Percentiles rank a stretch among this genome's conserved stretches.
Conservation (phyloP, 2,329 filamentous ascomycete species). For the Aphanocladium album region DNA sequence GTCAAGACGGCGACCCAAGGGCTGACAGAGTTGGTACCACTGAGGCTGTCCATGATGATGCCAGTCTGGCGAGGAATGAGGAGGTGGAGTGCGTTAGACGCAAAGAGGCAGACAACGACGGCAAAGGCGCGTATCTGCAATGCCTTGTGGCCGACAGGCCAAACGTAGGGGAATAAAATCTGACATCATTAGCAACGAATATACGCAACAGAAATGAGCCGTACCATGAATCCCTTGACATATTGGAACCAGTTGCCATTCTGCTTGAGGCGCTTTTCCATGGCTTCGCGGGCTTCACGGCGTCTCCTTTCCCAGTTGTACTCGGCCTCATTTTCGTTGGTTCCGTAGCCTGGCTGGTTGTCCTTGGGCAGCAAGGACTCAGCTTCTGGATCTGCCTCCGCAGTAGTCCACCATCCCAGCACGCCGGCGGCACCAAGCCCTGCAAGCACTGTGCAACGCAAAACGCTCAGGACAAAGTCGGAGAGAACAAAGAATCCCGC, state of each 20-base stretch:
- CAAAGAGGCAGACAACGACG: conserved; percentile 63
- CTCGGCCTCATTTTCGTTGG: conserved; percentile 40
- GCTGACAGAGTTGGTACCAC: conserved; percentile 40
- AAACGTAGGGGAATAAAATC: conserved; percentile 74
- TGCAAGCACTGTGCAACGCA: conserved; percentile 14
- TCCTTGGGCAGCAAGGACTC: conserved; percentile 12
- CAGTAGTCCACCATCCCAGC: background rate
- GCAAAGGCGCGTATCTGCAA: conserved; percentile 65
- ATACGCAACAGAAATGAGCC: conserved; percentile 15
- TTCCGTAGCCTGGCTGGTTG: conserved; percentile 16
- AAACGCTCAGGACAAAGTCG: conserved; percentile 18
- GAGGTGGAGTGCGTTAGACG: conserved; percentile 67
- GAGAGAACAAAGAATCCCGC: conserved; percentile 18
- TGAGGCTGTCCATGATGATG: conserved; percentile 67
- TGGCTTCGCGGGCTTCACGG: conserved; percentile 51
- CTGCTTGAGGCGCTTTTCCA: conserved; percentile 64
- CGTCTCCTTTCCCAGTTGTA: conserved; percentile 50
- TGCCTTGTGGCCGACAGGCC: conserved; percentile 61
- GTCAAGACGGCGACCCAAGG: conserved; percentile 49
- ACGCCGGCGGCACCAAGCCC: background rate
- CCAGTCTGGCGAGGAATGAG: conserved; percentile 78
- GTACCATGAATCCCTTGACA: conserved; percentile 62
- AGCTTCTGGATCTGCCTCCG: background rate
- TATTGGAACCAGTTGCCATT: conserved; percentile 76
- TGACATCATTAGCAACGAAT: conserved; percentile 24